Conservation (phyloP, 2,329 filamentous ascomycete species). For the Trichoderma breve region DNA sequence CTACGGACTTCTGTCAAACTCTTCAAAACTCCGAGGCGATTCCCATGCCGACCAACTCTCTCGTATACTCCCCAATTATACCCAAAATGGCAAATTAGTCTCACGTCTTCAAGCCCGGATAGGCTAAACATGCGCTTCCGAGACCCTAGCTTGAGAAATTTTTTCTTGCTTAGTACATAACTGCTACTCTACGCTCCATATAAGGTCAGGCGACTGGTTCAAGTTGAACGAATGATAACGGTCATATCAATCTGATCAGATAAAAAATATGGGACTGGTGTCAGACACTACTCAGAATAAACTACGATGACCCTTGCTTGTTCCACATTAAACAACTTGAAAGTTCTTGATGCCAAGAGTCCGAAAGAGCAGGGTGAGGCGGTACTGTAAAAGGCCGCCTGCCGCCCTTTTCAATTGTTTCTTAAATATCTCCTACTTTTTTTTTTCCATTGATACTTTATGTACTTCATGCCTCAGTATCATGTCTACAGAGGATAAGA, state of each 20-base stretch:
- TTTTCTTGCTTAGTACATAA: neutral
- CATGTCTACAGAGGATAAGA: neutral
- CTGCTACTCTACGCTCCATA: neutral
- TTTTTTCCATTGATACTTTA: neutral
- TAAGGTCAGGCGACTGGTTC: neutral
- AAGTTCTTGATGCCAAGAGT: neutral
- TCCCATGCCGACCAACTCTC: neutral
- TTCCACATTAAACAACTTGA: neutral
- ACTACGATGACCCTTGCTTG: neutral
- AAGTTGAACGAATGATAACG: neutral
- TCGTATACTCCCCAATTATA: neutral
- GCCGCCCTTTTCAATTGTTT: neutral
- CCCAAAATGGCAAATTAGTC: neutral
- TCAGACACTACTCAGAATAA: neutral
- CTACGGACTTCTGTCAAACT: neutral
- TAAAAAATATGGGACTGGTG: neutral
- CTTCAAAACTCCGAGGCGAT: neutral
- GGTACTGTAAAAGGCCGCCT: neutral
- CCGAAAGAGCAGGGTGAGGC: neutral
- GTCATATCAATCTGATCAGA: slow-evolving; percentile 9
- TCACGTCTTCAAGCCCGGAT: neutral
- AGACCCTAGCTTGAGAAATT: neutral
- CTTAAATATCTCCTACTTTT: neutral
- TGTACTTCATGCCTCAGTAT: neutral
- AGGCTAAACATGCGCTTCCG: neutral